Percentiles rank a stretch among this genome's conserved stretches.
Conservation (phyloP, 163 green algal genomes). For the Scenedesmus sp. region DNA sequence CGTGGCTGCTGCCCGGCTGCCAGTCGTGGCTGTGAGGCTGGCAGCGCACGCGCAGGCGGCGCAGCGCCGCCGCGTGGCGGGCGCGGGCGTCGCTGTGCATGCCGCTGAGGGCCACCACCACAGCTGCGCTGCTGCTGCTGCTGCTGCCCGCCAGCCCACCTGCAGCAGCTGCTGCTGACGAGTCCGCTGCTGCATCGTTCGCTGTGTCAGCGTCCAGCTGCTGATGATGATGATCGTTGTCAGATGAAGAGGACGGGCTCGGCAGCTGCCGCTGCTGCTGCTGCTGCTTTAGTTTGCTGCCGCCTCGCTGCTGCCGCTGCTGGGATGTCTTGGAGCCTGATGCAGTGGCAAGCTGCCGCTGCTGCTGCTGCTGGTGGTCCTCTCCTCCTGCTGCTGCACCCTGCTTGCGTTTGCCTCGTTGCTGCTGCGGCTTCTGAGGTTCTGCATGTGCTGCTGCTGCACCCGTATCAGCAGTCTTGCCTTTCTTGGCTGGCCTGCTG, state of each 20-base stretch:
- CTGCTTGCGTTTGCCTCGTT: background rate
- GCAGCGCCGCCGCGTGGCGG: conserved; percentile 35
- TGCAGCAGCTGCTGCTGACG: too few relatives aligned
- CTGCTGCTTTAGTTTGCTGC: conserved; percentile 13
- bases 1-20: conserved; percentile 60
- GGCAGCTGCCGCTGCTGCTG: background rate
- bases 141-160: background rate
- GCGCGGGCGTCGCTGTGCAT: conserved; percentile 60
- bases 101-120: conserved; percentile 56
- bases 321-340: background rate
- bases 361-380: conserved; percentile 19
- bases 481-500: background rate
- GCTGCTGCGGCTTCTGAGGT: background rate
- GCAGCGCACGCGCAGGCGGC: conserved; percentile 45
- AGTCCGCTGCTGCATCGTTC: background rate
- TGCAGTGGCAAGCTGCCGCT: background rate
- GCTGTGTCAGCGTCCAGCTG: background rate
- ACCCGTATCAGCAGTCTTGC: background rate
- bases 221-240: background rate
- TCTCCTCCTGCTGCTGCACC: background rate
- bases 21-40: conserved; percentile 56
- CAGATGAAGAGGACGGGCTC: background rate
- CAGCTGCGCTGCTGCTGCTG: conserved; percentile 11
- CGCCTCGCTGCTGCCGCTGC: background rate
- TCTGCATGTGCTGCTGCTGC: background rate